Evolutionary conservation across 192 early-diverging fungal species (phyloP).

Genomic region (Coemansia sp.): DNA sequence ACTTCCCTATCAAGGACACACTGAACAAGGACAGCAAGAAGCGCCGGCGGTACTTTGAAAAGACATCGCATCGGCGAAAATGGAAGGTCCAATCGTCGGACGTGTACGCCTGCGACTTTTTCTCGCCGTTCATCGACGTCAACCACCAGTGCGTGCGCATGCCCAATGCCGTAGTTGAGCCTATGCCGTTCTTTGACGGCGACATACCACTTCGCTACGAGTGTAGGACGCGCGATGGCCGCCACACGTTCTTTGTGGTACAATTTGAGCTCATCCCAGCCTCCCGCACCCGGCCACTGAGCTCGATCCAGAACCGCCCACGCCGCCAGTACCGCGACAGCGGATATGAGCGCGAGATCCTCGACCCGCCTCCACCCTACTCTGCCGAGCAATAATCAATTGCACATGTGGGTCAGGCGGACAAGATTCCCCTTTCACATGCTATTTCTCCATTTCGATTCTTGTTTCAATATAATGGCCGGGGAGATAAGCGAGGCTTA

Average conservation of each 20-base stretch:
- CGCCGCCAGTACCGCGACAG: conserved; percentile 51
- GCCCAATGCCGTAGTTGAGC: conserved; percentile 52
- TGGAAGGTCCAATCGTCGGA: conserved; percentile 46
- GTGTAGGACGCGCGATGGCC: conserved; percentile 41
- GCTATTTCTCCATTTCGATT: too few species aligned
- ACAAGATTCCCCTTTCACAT: not conserved
- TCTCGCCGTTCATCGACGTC: conserved; percentile 53
- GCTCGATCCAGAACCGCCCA: conserved; percentile 27
- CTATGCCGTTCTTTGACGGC: conserved; percentile 51
- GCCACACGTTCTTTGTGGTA: conserved; percentile 49
- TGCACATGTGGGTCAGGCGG: not conserved
- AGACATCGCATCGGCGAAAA: conserved; percentile 39
- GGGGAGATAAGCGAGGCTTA: too few species aligned
- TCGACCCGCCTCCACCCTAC: conserved; percentile 51
- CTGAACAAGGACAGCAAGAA: conserved; percentile 53
- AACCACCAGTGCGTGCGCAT: conserved; percentile 56
- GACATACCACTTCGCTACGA: conserved; percentile 52
- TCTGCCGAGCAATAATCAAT: conserved; percentile 25
- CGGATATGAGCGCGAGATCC: conserved; percentile 51
- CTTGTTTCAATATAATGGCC: too few species aligned
- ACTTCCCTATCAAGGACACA: conserved; percentile 45
- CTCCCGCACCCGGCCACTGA: conserved; percentile 35
- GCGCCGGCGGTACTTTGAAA: conserved; percentile 48
- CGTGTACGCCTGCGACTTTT: conserved; percentile 50
- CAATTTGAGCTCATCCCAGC: conserved; percentile 53